Percentiles rank a stretch among this genome's conserved stretches.
Conservation (phyloP, 2,329 filamentous ascomycete genomes). For the Fusarium equiseti region DNA sequence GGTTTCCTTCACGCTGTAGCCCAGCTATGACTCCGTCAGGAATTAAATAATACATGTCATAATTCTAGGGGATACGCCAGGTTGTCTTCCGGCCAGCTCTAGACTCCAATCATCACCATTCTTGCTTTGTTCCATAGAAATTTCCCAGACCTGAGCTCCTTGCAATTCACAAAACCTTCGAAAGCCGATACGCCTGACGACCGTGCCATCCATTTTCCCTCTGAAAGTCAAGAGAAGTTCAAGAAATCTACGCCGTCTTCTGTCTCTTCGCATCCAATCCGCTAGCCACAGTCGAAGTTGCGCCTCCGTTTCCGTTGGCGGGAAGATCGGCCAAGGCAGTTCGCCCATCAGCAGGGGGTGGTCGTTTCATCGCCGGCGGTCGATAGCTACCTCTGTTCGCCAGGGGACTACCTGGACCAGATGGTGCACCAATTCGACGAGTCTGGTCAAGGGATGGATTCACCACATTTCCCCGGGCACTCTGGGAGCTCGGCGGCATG, state of each 20-base stretch:
- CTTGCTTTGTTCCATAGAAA: constrained; percentile 24
- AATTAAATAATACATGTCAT: constrained; percentile 7
- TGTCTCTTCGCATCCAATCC: constrained; percentile 65
- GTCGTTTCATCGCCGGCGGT: constrained; percentile 70
- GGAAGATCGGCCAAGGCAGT: constrained; percentile 65
- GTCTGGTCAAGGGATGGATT: constrained; percentile 67
- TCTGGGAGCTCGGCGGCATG: constrained; percentile 42
- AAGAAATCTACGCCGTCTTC: constrained; percentile 54
- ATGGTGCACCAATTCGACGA: constrained; percentile 70
- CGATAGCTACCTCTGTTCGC: constrained; percentile 70
- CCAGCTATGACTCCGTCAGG: background rate
- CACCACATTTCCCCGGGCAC: constrained; percentile 56
- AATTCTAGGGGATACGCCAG: constrained; percentile 9
- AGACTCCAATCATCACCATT: constrained; percentile 13
- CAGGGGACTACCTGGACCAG: constrained; percentile 66
- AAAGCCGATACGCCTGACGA: constrained; percentile 36
- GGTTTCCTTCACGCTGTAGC: background rate
- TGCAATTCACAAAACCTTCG: constrained; percentile 20
- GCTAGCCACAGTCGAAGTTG: constrained; percentile 38
- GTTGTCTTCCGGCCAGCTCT: constrained; percentile 5
- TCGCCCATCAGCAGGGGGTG: constrained; percentile 55
- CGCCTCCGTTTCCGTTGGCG: constrained; percentile 55
- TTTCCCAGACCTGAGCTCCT: constrained; percentile 41
- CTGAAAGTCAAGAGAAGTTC: background rate
- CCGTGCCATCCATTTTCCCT: constrained; percentile 13